These are phyloP conservation scores for Suillus subluteus DNA, from an alignment of 768 basidiomycete species.

Conservation along the genomic window DNA sequence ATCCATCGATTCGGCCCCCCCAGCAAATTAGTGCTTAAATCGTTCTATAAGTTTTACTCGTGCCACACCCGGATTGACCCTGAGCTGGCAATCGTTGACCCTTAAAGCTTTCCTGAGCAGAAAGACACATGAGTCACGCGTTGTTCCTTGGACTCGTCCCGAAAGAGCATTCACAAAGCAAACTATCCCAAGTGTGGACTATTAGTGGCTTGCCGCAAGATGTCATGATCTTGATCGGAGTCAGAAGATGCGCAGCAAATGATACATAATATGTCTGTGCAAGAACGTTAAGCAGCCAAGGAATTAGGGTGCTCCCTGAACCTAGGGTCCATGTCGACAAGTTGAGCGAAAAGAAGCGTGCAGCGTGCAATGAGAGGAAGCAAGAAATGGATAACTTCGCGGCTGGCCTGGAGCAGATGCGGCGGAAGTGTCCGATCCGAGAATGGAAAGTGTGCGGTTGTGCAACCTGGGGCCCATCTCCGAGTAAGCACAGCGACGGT, in stretches of 20 bases:
- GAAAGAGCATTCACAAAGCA: not conserved
- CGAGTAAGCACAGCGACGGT: slow-evolving; percentile 5
- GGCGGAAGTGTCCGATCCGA: slow-evolving; percentile 31
- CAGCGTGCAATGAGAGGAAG: slow-evolving; percentile 11
- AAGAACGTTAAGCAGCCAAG: slow-evolving; percentile 21
- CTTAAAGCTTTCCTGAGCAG: slow-evolving; percentile 2
- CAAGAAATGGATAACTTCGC: slow-evolving; percentile 7
- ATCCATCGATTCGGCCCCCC: too few species aligned
- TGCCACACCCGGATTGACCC: not conserved
- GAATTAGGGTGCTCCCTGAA: slow-evolving; percentile 38
- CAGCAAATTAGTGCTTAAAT: not conserved
- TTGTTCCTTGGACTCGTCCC: not conserved
- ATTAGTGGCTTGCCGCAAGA: not conserved
- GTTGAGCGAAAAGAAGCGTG: slow-evolving; percentile 16
- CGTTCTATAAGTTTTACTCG: not conserved
- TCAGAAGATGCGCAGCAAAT: slow-evolving; percentile 7
- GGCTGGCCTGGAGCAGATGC: slow-evolving; percentile 2
- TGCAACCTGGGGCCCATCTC: not conserved
- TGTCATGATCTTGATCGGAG: slow-evolving; percentile 14
- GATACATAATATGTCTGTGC: slow-evolving; percentile 37
- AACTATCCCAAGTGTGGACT: not conserved
- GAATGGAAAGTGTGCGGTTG: slow-evolving; percentile 15
- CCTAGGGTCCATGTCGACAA: slow-evolving; percentile 10
- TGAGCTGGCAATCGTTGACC: not conserved
- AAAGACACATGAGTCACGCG: not conserved